Conservation (phyloP, 1,284 basidiomycete species). For the Pyrrhoderma lamaoense region DNA sequence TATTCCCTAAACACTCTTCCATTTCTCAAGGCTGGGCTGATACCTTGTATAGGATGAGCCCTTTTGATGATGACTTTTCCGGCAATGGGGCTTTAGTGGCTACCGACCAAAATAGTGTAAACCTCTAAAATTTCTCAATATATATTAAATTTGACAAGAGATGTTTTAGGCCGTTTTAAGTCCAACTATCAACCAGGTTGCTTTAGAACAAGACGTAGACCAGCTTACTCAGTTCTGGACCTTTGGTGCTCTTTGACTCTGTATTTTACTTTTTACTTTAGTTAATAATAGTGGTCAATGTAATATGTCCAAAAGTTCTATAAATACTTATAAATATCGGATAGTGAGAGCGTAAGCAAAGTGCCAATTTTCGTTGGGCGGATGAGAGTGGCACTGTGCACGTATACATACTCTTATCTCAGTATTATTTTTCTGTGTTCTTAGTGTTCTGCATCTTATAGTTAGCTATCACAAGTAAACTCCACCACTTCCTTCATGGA, state of each 20-base stretch:
- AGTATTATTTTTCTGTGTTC: too few relatives aligned
- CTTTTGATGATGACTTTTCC: slow-evolving; percentile 10
- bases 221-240: slow-evolving; percentile 9
- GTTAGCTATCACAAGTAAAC: too few relatives aligned
- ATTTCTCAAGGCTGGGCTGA: neutral
- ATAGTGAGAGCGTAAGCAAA: too few relatives aligned
- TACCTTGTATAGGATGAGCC: slow-evolving; percentile 2
- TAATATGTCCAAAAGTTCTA: too few relatives aligned
- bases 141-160: neutral
- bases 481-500: too few relatives aligned
- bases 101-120: slow-evolving; percentile 5
- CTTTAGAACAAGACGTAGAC: neutral
- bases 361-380: too few relatives aligned
- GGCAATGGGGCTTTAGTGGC: slow-evolving; percentile 5
- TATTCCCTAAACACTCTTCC: neutral
- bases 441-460: too few relatives aligned
- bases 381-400: too few relatives aligned
- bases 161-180: neutral
- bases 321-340: too few relatives aligned
- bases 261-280: too few relatives aligned
- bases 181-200: neutral
- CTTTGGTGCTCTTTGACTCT: neutral
- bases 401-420: too few relatives aligned
- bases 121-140: neutral
- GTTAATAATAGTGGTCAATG: too few relatives aligned